Evolutionary conservation across 495 filamentous ascomycete species (phyloP), one percentile per base, ranked within the genome.

Genomic region (Daldinia decipiens): DNA sequence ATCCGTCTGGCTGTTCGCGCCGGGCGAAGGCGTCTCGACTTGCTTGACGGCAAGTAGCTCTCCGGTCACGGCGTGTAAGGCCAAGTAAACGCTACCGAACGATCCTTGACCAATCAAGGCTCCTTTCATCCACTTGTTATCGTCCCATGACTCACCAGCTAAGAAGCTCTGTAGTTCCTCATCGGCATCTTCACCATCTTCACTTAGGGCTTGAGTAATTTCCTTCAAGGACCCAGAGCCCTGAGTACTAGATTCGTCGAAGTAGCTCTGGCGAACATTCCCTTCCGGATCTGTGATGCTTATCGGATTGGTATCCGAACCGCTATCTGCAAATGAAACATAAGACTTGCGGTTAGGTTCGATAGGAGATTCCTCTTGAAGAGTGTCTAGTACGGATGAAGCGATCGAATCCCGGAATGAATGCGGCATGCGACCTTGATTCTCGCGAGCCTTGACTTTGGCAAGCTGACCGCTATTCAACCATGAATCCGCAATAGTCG

Each of bases 11-110:
- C 89, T 91, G 67, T 90, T 93, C 64, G 93, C 89, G 38, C 88
- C 89, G 29, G 89, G 88, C 1, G 91, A 91, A 5, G 95, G 95
- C 53, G 97, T 88, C 77, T 99, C 95, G 62, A 99, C 95, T 80
- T 98, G 95, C 82, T 99, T 99, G 39, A 99, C 95, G 43, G 95
- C 95, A 85, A 99, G 94, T 43, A 99, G 90, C 77, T 97, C 96
- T 73, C 94, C 95, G 27, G 96, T 99, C 61, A 99, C 90, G 60
- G 95, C 91, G 75, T 98, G 97, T n/a, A 99, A 85, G 60, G 95
- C 96, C 40, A 99, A 85, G 82, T 94, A 99, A 55, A 99, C 95
- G 71, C 92, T 94, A 74, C 95, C 95, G 74, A 99, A 99, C 51
- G 93, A 97, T 65, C 95, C 95, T 78, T 97, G 93, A 51, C 95